Percentiles rank a stretch among this genome's conserved stretches.
phyloP scores from a whole-genome alignment of 495 filamentous ascomycete genomes.

The Tuber umbilicatum region DNA sequence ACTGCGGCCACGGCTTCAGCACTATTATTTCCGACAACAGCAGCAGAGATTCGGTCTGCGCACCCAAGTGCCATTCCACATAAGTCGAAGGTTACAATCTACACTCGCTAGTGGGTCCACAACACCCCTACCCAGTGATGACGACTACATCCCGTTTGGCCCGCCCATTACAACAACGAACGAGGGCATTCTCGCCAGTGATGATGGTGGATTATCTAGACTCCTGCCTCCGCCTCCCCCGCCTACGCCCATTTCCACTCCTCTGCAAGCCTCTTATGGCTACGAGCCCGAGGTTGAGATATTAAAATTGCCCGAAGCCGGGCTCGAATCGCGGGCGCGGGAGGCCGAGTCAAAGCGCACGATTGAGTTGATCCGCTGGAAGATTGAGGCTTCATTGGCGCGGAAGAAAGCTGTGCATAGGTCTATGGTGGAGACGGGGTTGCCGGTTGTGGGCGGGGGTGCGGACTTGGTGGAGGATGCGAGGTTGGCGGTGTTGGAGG shows the following conservation, averaged over 20 bases:
- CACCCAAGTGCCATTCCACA: neutral
- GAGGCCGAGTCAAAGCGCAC: constrained; percentile 1
- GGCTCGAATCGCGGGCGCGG: neutral
- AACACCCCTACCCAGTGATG: constrained; percentile 19
- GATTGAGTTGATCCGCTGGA: neutral
- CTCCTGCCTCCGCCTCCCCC: constrained; percentile 14
- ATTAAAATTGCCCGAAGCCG: neutral
- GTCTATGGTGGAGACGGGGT: neutral
- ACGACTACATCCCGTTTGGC: constrained; percentile 40
- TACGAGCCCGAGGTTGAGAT: constrained; percentile 27
- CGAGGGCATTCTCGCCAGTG: neutral
- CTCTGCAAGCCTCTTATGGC: neutral
- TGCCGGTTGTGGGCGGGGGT: neutral
- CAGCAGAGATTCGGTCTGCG: neutral
- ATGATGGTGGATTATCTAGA: constrained; percentile 4
- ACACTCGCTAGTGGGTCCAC: constrained; percentile 3
- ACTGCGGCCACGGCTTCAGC: neutral
- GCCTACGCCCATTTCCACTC: constrained; percentile 6
- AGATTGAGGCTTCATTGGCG: neutral
- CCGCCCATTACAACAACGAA: neutral
- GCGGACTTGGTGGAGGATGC: neutral
- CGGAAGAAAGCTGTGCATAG: neutral
- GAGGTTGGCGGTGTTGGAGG: neutral
- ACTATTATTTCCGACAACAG: neutral
- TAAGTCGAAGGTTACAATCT: neutral